phyloP scores from a whole-genome alignment of 1,139 yeast species.

The Saccharomyces hybrid region DNA sequence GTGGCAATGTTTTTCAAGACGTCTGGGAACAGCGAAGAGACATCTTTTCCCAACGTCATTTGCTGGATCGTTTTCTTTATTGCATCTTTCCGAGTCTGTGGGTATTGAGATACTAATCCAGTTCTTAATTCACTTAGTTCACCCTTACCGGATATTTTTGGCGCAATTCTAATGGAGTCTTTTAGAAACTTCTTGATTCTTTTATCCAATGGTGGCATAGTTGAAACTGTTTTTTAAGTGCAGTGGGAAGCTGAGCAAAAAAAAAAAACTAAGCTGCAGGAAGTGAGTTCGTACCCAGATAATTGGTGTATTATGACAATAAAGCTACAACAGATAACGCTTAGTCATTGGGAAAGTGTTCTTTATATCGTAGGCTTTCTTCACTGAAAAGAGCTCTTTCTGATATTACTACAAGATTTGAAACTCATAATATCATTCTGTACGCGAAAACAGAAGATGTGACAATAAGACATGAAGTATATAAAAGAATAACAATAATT shows the following conservation, averaged over 20 bases:
- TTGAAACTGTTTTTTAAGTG: not conserved
- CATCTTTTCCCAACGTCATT: slow-evolving; percentile 99
- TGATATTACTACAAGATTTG: not conserved
- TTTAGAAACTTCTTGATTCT: slow-evolving; percentile 31
- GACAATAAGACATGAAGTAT: not conserved
- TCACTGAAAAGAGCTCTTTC: not conserved
- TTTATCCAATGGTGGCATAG: slow-evolving; percentile 31
- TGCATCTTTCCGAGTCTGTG: slow-evolving; percentile 90
- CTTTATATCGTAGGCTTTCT: not conserved
- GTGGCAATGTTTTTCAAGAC: slow-evolving; percentile 95
- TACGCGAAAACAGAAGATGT: not conserved
- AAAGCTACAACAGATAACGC: not conserved
- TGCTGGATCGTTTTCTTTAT: slow-evolving; percentile 95
- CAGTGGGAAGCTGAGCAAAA: not conserved
- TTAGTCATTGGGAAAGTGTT: not conserved
- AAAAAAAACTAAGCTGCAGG: not conserved
- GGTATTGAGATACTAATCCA: slow-evolving; percentile 91
- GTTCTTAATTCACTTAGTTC: slow-evolving; percentile 84
- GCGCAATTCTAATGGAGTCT: slow-evolving; percentile 32
- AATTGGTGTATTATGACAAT: not conserved
- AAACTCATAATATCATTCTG: not conserved
- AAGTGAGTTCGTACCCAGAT: too few relatives aligned
- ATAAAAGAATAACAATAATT: not conserved
- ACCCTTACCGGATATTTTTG: slow-evolving; percentile 39
- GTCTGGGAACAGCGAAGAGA: slow-evolving; percentile 89